Conservation (phyloP, 2,329 filamentous ascomycete genomes). For the Clathrospora elynae region DNA sequence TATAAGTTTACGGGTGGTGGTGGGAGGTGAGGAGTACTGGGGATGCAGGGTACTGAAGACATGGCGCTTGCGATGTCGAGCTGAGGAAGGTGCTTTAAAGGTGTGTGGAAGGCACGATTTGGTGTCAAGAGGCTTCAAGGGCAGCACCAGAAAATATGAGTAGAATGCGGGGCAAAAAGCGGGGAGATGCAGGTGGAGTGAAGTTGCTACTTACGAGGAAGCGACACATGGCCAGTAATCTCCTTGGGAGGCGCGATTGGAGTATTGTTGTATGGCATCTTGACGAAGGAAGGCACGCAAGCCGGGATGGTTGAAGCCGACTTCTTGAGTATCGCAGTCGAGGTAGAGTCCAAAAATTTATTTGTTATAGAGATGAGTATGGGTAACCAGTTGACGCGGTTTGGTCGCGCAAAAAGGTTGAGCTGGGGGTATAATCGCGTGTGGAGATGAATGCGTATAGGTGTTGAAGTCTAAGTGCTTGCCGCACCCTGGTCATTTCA, state of each 20-base stretch:
- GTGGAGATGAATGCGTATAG: conserved; percentile 2
- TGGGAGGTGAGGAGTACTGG: neutral
- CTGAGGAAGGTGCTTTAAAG: neutral
- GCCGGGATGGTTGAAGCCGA: neutral
- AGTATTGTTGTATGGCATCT: conserved; percentile 89
- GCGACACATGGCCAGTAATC: conserved; percentile 79
- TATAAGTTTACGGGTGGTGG: neutral
- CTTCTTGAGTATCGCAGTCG: too few species aligned
- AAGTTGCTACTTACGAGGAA: conserved; percentile 70
- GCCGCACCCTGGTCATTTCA: conserved; percentile 7
- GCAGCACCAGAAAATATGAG: too few species aligned
- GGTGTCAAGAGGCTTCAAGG: neutral
- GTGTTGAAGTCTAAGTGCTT: conserved; percentile 3
- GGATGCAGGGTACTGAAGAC: neutral
- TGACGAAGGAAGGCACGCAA: conserved; percentile 18
- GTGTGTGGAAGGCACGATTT: neutral
- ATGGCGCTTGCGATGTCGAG: neutral
- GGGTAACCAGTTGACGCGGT: conserved; percentile 11
- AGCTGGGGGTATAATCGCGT: conserved; percentile 12
- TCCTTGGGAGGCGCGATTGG: conserved; percentile 81
- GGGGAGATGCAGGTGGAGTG: neutral
- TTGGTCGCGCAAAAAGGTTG: conserved; percentile 5
- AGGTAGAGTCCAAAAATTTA: too few species aligned
- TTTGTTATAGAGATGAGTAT: neutral
- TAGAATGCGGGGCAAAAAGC: too few species aligned